Evolutionary conservation across 768 basidiomycete genomes (phyloP), one percentile per base, ranked within the genome.

Genomic region (Russula compacta): DNA sequence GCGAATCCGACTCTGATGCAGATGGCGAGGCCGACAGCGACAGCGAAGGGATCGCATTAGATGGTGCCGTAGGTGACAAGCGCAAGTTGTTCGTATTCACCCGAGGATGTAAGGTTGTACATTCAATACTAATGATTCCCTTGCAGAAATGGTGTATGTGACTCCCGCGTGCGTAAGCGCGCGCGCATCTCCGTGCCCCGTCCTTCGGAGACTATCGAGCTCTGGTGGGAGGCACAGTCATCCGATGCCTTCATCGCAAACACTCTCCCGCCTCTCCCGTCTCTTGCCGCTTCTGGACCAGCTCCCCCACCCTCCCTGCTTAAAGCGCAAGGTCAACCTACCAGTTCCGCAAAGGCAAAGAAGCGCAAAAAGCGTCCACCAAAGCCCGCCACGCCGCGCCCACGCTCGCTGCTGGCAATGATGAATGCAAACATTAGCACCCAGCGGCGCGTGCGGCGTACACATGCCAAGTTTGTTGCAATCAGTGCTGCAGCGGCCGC

Each of bases 351-450:
- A 40, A 61, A 38, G 21, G 60, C 59, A 48, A 64, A 40, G 66
- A 69, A 17, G 54, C 71, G 67, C 69, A 76, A 70, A 68, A 78
- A 77, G 67, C 67, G 67, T 36, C 69, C 69, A 59, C 73, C 75
- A 66, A 73, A 67, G 44, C 53, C 61, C 14, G 61, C 58, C 15
- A 53, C 49, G 1, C 61, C 64, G 4, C 53, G 64, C 7, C 66
- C 64, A 19, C 61, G 70, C 59, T 78, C 85, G 1, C 72, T 92
- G 19, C 74, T 90, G n/a, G 74, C 73, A 15, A 67, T 84, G 56
- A 90, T 92, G 84, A 90, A 87, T 69, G 76, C 75, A 54, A 92
- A 92, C 68, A 83, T 92, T 59, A 82, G 78, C 65, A 87, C 87
- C 3, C 79, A 92, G 74, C 82, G 84, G 60, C 80, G 85, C 29